Percentiles rank a stretch among this genome's conserved stretches.
phyloP scores from a whole-genome alignment of 1,284 basidiomycete species.

The Cerioporus squamosus region DNA sequence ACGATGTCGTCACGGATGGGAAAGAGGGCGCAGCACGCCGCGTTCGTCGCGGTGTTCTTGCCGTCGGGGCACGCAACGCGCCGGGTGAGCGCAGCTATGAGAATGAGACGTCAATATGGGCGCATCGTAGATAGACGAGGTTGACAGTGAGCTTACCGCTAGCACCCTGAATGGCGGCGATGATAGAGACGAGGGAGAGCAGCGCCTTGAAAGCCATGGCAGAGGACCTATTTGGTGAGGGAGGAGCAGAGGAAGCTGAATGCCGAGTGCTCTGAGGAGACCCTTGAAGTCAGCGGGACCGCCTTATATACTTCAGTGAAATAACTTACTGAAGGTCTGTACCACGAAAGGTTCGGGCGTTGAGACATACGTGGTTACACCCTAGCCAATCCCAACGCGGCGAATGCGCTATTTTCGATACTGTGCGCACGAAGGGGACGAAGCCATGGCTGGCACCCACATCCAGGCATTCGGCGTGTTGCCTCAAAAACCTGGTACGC shows the following conservation, averaged over 20 bases:
- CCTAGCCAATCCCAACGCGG: too few species aligned
- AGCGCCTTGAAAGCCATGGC: constrained; percentile 6
- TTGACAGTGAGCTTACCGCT: not conserved
- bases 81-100: constrained; percentile 1
- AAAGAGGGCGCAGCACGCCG: constrained; percentile 5
- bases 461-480: too few species aligned
- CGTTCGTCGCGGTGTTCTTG: constrained; percentile 7
- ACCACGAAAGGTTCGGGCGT: too few species aligned
- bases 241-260: not conserved
- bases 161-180: constrained; percentile 4
- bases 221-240: not conserved
- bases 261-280: not conserved
- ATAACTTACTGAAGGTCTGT: too few species aligned
- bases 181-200: not conserved
- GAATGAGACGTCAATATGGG: not conserved
- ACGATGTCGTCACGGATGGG: constrained; percentile 1
- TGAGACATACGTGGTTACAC: too few species aligned
- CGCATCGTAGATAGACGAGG: not conserved
- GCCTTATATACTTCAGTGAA: too few species aligned
- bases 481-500: too few species aligned
- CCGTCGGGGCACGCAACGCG: constrained; percentile 7
- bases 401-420: too few species aligned
- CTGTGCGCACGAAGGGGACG: too few species aligned
- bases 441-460: too few species aligned
- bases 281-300: not conserved